Evolutionary conservation across 345 rosid species (phyloP).

Genomic region (Raphanus raphanistrum): DNA sequence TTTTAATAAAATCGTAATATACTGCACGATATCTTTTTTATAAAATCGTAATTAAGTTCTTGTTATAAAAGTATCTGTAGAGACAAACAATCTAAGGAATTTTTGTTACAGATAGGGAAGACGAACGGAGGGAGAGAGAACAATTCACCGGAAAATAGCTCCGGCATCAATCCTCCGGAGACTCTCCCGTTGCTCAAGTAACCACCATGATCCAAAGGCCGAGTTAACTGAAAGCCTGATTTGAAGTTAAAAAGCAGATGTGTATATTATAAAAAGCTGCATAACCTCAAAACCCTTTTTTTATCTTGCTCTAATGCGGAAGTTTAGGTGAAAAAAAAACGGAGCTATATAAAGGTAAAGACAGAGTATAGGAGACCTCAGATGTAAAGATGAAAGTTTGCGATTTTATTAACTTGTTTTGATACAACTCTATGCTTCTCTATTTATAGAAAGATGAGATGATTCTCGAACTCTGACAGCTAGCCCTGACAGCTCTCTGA

Average conservation of each 20-base stretch:
- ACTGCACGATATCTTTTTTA: no score
- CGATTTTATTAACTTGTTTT: no score
- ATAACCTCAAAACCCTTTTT: neutral
- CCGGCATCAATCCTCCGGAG: neutral
- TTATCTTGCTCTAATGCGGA: neutral
- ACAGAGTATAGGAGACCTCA: no score
- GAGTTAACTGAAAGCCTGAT: constrained; percentile 11
- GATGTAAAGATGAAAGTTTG: no score
- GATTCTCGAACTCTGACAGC: no score
- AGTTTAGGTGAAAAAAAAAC: neutral
- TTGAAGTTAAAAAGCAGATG: neutral
- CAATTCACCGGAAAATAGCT: constrained; percentile 3
- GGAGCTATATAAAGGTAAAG: neutral
- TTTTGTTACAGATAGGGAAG: constrained; percentile 26
- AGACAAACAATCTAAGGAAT: neutral
- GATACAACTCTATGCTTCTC: no score
- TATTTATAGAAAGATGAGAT: no score
- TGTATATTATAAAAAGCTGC: constrained; percentile 2
- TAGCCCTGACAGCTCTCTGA: no score
- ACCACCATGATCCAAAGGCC: constrained; percentile 8
- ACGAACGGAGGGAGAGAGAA: neutral
- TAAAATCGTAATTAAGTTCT: no score
- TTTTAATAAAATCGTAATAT: no score
- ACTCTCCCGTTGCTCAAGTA: constrained; percentile 4
- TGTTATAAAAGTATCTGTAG: neutral